phyloP scores from a whole-genome alignment of 164 flowering plant genomes.

The Kalanchoe fedtschenkoi region DNA sequence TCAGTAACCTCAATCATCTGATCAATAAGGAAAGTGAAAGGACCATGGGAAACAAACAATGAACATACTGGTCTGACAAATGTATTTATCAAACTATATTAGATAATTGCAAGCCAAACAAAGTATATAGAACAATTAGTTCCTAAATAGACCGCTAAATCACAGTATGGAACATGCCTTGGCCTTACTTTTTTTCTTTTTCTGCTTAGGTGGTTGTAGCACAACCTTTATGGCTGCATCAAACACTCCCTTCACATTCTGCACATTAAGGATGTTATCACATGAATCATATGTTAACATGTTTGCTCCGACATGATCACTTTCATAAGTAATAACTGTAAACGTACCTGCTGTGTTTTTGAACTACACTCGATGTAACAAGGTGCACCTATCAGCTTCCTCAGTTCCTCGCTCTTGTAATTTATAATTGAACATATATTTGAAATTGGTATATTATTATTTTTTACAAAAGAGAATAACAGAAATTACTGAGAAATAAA shows the following conservation, averaged over 20 bases:
- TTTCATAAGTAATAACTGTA: neutral
- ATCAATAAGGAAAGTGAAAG: too few species aligned
- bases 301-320: too few species aligned
- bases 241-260: constrained; percentile 58
- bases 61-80: too few species aligned
- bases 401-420: constrained; percentile 1
- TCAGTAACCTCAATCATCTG: too few species aligned
- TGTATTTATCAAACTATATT: too few species aligned
- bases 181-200: constrained; percentile 41
- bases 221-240: constrained; percentile 59
- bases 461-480: neutral
- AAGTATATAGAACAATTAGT: too few species aligned
- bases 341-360: constrained; percentile 6
- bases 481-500: neutral
- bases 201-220: constrained; percentile 46
- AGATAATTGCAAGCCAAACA: too few species aligned
- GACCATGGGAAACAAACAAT: too few species aligned
- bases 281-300: neutral
- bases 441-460: too few species aligned
- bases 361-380: constrained; percentile 5
- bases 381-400: constrained; percentile 4
- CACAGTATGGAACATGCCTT: constrained; percentile 34
- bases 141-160: neutral
- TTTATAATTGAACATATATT: neutral
- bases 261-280: constrained; percentile 6